Evolutionary conservation across 2,329 filamentous ascomycete genomes (phyloP).

Genomic region (Epichloe festucae): DNA sequence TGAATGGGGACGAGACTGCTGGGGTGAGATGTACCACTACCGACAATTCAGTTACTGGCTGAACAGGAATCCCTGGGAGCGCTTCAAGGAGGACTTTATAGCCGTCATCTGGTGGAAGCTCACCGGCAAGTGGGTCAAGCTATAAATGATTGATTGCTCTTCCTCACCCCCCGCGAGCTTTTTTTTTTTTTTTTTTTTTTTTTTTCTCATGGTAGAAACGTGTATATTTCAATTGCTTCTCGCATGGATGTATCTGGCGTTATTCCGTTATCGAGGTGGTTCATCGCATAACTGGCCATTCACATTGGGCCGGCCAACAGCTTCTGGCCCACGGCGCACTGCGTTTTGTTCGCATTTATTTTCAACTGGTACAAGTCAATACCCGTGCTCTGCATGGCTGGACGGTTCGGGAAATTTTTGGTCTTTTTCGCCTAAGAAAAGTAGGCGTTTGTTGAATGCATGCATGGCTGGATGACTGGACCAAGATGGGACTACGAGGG

Average conservation of each 20-base stretch:
- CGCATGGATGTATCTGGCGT: not conserved
- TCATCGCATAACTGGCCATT: not conserved
- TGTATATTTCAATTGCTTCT: not conserved
- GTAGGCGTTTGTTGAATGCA: not conserved
- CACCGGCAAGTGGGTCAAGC: slow-evolving; percentile 46
- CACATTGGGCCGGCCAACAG: not conserved
- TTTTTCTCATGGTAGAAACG: not conserved
- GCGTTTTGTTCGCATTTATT: not conserved
- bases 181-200: not conserved
- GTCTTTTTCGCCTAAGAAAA: not conserved
- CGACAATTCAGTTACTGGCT: slow-evolving; percentile 81
- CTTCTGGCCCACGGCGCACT: not conserved
- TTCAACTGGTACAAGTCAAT: not conserved
- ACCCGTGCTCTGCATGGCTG: not conserved
- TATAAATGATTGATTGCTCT: slow-evolving; percentile 18
- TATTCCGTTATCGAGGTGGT: not conserved
- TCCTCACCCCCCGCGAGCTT: not conserved
- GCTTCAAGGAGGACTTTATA: slow-evolving; percentile 54
- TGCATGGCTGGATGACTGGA: not conserved
- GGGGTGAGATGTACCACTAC: slow-evolving; percentile 95
- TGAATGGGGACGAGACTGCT: slow-evolving; percentile 93
- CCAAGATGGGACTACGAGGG: not conserved
- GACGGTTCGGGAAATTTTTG: not conserved
- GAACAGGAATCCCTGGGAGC: slow-evolving; percentile 73
- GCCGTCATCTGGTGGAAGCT: slow-evolving; percentile 50